Conservation (phyloP, 225 moss, liverwort and hornwort species). For the Sphagnum contortum region DNA sequence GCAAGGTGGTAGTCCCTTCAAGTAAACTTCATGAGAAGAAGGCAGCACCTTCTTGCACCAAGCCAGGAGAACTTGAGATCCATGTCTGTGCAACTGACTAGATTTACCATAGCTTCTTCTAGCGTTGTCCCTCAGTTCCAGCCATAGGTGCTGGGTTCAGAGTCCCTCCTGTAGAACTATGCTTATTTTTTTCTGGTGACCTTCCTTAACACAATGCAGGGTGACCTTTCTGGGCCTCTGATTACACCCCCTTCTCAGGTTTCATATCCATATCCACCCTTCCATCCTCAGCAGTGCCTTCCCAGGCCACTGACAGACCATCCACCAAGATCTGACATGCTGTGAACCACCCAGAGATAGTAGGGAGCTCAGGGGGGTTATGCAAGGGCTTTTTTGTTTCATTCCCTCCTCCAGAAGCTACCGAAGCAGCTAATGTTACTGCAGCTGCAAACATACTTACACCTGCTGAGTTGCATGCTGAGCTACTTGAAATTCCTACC, state of each 20-base stretch:
- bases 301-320: conserved; percentile 60
- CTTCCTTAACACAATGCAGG: no score
- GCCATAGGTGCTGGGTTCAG: conserved; percentile 13
- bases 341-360: conserved; percentile 75
- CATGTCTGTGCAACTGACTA: conserved; percentile 66
- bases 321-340: conserved; percentile 76
- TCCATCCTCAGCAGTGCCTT: conserved; percentile 9
- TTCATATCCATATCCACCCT: conserved; percentile 15
- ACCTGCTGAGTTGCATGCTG: conserved; percentile 78
- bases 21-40: conserved; percentile 57
- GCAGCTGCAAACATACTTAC: conserved; percentile 98
- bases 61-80: conserved; percentile 69
- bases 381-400: conserved; percentile 73
- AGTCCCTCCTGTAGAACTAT: conserved; percentile 5
- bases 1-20: conserved; percentile 69
- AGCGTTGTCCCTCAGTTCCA: conserved; percentile 38
- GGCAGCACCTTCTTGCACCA: conserved; percentile 85
- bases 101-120: conserved; percentile 46
- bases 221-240: no score
- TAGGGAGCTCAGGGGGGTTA: conserved; percentile 90
- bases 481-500: conserved; percentile 59
- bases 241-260: conserved; percentile 2
- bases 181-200: conserved; percentile 14
- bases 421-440: conserved; percentile 64
- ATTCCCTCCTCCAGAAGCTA: conserved; percentile 62